These are phyloP conservation scores for Verbena officinalis DNA, from an alignment of 257 asterid species.

Conservation along the genomic window DNA sequence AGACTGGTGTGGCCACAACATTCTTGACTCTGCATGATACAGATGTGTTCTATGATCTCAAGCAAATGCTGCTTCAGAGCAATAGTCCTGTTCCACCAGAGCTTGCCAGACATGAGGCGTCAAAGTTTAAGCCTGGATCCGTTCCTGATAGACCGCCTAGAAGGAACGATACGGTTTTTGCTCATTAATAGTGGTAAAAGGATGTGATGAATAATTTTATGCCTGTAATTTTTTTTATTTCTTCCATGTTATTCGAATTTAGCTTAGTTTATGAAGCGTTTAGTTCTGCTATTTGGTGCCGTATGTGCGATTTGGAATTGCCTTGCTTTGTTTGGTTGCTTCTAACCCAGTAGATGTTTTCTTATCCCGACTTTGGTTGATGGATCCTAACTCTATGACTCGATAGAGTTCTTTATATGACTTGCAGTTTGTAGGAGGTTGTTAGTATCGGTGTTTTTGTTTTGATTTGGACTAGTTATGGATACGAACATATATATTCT, in stretches of 20 bases:
- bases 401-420: constrained; percentile 1
- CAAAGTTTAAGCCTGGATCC: constrained; percentile 51
- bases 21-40: constrained; percentile 65
- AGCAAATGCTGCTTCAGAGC: constrained; percentile 65
- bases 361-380: constrained; percentile 6
- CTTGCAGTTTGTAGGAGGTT: neutral
- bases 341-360: constrained; percentile 10
- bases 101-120: constrained; percentile 53
- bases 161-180: constrained; percentile 47
- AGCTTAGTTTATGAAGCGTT: constrained; percentile 8
- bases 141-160: constrained; percentile 55
- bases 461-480: neutral
- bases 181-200: constrained; percentile 32
- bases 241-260: constrained; percentile 9
- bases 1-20: constrained; percentile 65
- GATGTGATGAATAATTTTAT: neutral
- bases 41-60: constrained; percentile 59
- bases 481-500: neutral
- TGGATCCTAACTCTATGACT: constrained; percentile 9
- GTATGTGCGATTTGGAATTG: constrained; percentile 13
- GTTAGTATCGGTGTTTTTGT: neutral
- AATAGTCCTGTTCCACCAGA: constrained; percentile 58
- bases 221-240: constrained; percentile 5
- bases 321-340: constrained; percentile 12
- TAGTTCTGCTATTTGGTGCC: neutral